These are phyloP conservation scores for Fusarium sp. DNA, from an alignment of 2,329 filamentous ascomycete genomes.

Conservation along the genomic window DNA sequence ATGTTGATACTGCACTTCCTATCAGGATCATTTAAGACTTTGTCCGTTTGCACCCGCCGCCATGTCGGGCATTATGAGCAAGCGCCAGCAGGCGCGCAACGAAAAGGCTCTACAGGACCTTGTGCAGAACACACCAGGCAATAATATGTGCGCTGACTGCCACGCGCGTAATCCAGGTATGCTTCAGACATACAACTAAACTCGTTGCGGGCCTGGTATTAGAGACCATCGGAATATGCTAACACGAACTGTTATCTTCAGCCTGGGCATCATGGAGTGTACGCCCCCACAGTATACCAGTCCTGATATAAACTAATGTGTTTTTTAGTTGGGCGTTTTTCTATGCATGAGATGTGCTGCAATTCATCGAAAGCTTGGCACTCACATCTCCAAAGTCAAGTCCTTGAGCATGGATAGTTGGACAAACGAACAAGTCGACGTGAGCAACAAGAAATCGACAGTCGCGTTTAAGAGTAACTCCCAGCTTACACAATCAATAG, in stretches of 20 bases:
- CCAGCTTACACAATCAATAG: constrained; percentile 60
- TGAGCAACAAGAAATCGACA: constrained; percentile 59
- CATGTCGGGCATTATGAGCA: constrained; percentile 85
- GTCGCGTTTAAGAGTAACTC: background rate
- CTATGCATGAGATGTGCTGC: constrained; percentile 97
- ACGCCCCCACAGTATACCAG: constrained; percentile 56
- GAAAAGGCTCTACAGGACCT: constrained; percentile 92
- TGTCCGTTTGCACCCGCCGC: constrained; percentile 20
- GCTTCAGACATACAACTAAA: constrained; percentile 49
- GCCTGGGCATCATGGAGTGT: constrained; percentile 98
- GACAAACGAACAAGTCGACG: constrained; percentile 95
- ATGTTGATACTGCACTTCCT: constrained; percentile 23
- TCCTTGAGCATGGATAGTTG: constrained; percentile 99
- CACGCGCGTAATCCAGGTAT: constrained; percentile 89
- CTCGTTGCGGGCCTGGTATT: background rate
- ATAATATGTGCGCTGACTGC: constrained; percentile 95
- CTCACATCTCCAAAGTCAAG: constrained; percentile 98
- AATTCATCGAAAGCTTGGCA: constrained; percentile 95
- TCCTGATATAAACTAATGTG: constrained; percentile 36
- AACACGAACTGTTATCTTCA: constrained; percentile 56
- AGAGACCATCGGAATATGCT: constrained; percentile 40
- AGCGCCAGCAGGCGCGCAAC: constrained; percentile 98
- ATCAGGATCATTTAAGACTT: constrained; percentile 3
- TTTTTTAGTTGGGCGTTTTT: constrained; percentile 85
- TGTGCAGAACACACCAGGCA: constrained; percentile 84